A percentile compares a stretch with the other conserved stretches of the same genome.
Conservation (phyloP, 176 grass and related monocot species). For the Avena atlantica region DNA sequence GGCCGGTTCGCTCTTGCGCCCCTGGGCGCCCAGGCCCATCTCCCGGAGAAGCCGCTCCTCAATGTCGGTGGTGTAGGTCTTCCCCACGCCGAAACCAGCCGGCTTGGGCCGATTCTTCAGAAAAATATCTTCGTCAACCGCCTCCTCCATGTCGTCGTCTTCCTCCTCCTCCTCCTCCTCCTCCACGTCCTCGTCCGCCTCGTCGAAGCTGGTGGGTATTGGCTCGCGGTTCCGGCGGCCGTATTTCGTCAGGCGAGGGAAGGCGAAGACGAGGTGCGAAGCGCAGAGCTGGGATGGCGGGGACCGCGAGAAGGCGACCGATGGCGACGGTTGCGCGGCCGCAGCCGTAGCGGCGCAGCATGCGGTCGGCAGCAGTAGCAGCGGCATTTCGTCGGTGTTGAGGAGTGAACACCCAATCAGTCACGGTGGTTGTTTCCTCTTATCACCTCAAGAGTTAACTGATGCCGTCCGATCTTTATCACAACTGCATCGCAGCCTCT, state of each 20-base stretch:
- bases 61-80: conserved; percentile 56
- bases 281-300: not conserved
- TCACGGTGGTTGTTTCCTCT: not conserved
- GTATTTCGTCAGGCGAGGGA: conserved; percentile 49
- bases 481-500: not conserved
- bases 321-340: not conserved
- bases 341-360: not conserved
- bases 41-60: conserved; percentile 68
- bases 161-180: not conserved
- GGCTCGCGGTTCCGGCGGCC: conserved; percentile 38
- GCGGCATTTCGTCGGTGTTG: conserved; percentile 30
- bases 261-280: conserved; percentile 31
- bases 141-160: conserved; percentile 26
- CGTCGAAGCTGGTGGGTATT: conserved; percentile 33
- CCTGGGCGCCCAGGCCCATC: conserved; percentile 52
- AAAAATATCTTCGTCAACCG: conserved; percentile 46
- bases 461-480: conserved; percentile 50
- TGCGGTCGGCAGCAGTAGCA: conserved; percentile 15
- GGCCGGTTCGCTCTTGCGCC: conserved; percentile 33
- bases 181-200: conserved; percentile 5
- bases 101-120: conserved; percentile 60
- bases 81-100: conserved; percentile 60
- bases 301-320: not conserved
- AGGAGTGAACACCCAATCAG: not conserved
- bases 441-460: conserved; percentile 8